phyloP scores from a whole-genome alignment of 2,329 filamentous ascomycete genomes.

The Cladosporium sp. region DNA sequence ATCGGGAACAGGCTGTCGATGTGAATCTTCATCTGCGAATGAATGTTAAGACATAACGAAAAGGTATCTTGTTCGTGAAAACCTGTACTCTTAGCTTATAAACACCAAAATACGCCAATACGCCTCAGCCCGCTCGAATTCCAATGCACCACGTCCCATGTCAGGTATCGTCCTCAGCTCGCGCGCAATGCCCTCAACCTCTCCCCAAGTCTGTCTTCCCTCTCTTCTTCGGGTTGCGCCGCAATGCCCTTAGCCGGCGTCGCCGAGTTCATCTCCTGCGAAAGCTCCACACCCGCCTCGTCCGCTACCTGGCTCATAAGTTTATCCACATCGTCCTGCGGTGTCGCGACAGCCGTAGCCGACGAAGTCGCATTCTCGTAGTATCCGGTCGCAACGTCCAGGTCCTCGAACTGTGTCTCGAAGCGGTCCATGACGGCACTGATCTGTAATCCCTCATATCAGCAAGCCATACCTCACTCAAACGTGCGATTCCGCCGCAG shows the following conservation, averaged over 20 bases:
- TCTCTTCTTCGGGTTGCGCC: constrained; percentile 70
- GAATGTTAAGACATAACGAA: background rate
- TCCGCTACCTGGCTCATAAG: constrained; percentile 83
- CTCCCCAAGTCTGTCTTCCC: constrained; percentile 71
- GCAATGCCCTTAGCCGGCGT: constrained; percentile 54
- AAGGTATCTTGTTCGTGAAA: background rate
- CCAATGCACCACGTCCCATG: background rate
- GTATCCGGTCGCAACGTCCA: constrained; percentile 60
- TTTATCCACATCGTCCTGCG: constrained; percentile 82
- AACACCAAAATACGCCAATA: constrained; percentile 5
- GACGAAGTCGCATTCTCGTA: constrained; percentile 84
- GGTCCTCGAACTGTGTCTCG: constrained; percentile 57
- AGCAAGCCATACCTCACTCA: background rate
- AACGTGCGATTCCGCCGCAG: background rate
- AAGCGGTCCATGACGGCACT: constrained; percentile 67
- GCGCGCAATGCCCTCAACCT: constrained; percentile 52
- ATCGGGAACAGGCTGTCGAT: too few species aligned
- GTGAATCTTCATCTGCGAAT: too few species aligned
- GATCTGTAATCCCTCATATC: constrained; percentile 45
- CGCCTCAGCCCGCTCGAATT: background rate
- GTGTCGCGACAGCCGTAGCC: constrained; percentile 72
- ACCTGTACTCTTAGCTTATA: constrained; percentile 6
- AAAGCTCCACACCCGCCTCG: constrained; percentile 80
- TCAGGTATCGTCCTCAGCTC: background rate
- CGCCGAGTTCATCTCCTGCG: constrained; percentile 68